Conservation (phyloP, 495 filamentous ascomycete species). For the Entonaema liquescens region DNA sequence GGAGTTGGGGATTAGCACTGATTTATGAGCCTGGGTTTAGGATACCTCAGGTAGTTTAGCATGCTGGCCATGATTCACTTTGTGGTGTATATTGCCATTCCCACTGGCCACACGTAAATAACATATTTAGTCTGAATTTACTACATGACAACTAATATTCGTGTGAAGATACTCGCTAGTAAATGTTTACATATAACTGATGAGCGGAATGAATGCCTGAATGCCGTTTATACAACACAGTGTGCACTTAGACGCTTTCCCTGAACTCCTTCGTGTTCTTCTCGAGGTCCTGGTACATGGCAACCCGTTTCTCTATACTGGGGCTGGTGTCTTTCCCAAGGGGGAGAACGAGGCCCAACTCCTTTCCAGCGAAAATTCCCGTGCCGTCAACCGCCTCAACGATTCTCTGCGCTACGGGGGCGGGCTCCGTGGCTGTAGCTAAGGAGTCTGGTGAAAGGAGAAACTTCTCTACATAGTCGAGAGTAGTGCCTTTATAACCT, state of each 20-base stretch:
- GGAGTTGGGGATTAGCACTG: background rate
- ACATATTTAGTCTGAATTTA: background rate
- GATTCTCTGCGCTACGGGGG: slow-evolving; percentile 51
- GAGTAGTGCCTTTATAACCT: slow-evolving; percentile 24
- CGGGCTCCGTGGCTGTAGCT: slow-evolving; percentile 13
- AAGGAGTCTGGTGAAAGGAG: background rate
- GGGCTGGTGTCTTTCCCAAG: slow-evolving; percentile 33
- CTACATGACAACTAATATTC: background rate
- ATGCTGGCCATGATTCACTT: slow-evolving; percentile 16
- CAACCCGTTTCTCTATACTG: slow-evolving; percentile 20
- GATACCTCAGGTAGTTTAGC: background rate
- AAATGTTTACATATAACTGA: background rate
- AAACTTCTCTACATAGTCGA: background rate
- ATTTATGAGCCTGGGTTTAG: background rate
- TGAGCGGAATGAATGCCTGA: background rate
- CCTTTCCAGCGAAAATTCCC: slow-evolving; percentile 22
- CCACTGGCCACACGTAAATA: background rate
- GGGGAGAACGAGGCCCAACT: slow-evolving; percentile 25
- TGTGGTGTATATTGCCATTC: background rate
- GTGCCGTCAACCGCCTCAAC: slow-evolving; percentile 46
- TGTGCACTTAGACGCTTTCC: slow-evolving; percentile 30
- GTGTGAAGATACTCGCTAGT: slow-evolving; percentile 3
- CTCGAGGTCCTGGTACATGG: slow-evolving; percentile 2
- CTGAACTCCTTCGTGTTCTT: slow-evolving; percentile 29
- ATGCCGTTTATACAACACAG: background rate